Conservation (phyloP, 1,284 basidiomycete species). For the Malassezia caprae region DNA sequence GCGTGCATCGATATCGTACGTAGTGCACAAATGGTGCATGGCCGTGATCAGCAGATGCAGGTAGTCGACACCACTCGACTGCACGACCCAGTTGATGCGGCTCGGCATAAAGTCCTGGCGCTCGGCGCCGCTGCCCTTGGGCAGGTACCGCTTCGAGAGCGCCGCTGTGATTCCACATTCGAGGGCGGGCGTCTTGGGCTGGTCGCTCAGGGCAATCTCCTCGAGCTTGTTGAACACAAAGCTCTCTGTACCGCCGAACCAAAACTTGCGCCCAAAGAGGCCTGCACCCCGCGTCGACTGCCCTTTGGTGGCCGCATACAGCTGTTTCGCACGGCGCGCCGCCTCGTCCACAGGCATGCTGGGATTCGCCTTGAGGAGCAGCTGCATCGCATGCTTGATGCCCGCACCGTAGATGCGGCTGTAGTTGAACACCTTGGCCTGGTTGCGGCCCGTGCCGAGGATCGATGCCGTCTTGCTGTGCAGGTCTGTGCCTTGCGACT, state of each 20-base stretch:
- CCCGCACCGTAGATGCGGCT: constrained; percentile 97
- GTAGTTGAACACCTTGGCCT: constrained; percentile 99
- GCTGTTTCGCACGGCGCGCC: constrained; percentile 66
- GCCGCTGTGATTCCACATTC: constrained; percentile 89
- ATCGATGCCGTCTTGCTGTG: constrained; percentile 95
- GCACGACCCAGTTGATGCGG: constrained; percentile 98
- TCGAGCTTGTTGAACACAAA: constrained; percentile 99
- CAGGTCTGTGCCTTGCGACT: constrained; percentile 83
- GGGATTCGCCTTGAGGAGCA: constrained; percentile 77
- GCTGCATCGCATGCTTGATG: constrained; percentile 79
- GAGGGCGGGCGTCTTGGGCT: constrained; percentile 81
- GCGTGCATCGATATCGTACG: constrained; percentile 76
- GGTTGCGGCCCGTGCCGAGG: constrained; percentile 81
- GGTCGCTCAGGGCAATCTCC: constrained; percentile 76
- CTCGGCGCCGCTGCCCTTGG: constrained; percentile 49
- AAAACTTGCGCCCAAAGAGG: constrained; percentile 60
- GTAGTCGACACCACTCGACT: constrained; percentile 96
- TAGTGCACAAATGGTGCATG: constrained; percentile 76
- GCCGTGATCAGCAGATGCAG: constrained; percentile 88
- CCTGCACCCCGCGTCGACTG: constrained; percentile 45
- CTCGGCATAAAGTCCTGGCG: constrained; percentile 86
- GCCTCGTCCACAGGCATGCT: constrained; percentile 69
- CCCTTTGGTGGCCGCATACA: constrained; percentile 91
- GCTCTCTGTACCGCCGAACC: constrained; percentile 94
- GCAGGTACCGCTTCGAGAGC: constrained; percentile 76